Evolutionary conservation across 106 monocot species (phyloP).

Genomic region (Acorus calamus): DNA sequence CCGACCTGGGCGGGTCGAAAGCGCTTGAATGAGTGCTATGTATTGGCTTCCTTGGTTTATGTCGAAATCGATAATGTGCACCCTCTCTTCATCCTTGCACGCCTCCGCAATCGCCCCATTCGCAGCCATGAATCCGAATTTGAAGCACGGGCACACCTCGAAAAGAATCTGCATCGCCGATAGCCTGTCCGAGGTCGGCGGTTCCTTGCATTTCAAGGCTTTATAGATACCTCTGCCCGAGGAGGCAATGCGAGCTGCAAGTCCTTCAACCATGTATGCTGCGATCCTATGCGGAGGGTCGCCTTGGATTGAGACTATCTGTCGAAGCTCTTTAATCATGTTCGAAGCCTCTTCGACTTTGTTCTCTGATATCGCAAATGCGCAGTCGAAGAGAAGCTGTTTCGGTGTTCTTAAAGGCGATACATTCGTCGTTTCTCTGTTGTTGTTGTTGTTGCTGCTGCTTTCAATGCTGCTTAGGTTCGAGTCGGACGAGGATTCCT

Average conservation of each 20-base stretch:
- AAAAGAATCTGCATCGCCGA: constrained; percentile 97
- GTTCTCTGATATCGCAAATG: constrained; percentile 60
- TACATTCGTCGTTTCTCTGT: constrained; percentile 17
- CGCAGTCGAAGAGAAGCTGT: constrained; percentile 83
- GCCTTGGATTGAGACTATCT: constrained; percentile 82
- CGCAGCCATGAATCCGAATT: constrained; percentile 92
- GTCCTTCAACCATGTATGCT: constrained; percentile 85
- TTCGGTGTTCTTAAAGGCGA: constrained; percentile 36
- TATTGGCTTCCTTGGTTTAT: constrained; percentile 96
- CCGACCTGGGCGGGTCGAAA: constrained; percentile 31
- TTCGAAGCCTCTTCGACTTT: constrained; percentile 45
- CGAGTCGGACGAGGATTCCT: constrained; percentile 69
- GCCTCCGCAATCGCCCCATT: constrained; percentile 84
- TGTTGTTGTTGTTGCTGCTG: constrained; percentile 37
- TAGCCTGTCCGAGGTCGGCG: constrained; percentile 58
- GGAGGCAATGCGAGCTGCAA: constrained; percentile 68
- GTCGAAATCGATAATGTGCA: constrained; percentile 96
- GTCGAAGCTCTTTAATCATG: constrained; percentile 66
- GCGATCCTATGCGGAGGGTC: constrained; percentile 86
- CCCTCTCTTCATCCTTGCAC: constrained; percentile 51
- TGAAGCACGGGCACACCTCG: constrained; percentile 90
- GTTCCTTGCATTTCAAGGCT: constrained; percentile 82
- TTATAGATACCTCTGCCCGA: constrained; percentile 82
- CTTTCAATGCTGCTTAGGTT: constrained; percentile 31
- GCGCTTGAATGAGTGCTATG: constrained; percentile 54